Evolutionary conservation across 192 early-diverging fungal genomes (phyloP), one percentile per base, ranked within the genome.

Genomic region (Coemansia sp.): DNA sequence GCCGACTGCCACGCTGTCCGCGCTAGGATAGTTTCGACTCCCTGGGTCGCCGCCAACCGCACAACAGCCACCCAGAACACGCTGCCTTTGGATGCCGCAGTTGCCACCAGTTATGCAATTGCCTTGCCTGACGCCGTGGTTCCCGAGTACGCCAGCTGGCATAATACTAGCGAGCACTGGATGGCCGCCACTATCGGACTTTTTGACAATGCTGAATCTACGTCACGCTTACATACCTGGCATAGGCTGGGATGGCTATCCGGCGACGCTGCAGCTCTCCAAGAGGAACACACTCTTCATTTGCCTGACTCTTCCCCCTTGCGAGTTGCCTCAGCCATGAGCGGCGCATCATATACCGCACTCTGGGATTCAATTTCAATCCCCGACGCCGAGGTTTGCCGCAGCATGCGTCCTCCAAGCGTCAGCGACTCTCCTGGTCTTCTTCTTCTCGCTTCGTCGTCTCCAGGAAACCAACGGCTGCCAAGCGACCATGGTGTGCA

Each of bases 1-100:
- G n/a, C 39, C 2, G 70, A 74, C 52, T 51, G 59, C 31, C 35
- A 67, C 23, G 51, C 51, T 7, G 51, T 56, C 8, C 32, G 70
- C 32, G 50, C 64, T 14, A 45, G 51, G 8, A 59, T 74, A 14
- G 42, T 67, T 7, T 30, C 70, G 8, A 53, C 55, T 23, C 70
- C 70, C 8, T 67, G 64, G 64, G 25, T 74, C 29, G 15, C 32
- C n/a, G 25, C 17, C n/a, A 56, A 5, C 26, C 41, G 27, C 22
- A 35, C 54, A 14, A n/a, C 8, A 18, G 38, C 26, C 13, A 43
- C 8, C 21, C n/a, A 21, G 27, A 25, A 47, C 15, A 45, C 42
- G 41, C 1, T 45, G 22, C 45, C 45, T 9, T 27, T 15, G 26
- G n/a, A 13, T n/a, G 45, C 27, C 2, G 27, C 21, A 5, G 29